Base-by-base conservation (phyloP, 129 eudicot species). In the Sambucus nigra region DNA sequence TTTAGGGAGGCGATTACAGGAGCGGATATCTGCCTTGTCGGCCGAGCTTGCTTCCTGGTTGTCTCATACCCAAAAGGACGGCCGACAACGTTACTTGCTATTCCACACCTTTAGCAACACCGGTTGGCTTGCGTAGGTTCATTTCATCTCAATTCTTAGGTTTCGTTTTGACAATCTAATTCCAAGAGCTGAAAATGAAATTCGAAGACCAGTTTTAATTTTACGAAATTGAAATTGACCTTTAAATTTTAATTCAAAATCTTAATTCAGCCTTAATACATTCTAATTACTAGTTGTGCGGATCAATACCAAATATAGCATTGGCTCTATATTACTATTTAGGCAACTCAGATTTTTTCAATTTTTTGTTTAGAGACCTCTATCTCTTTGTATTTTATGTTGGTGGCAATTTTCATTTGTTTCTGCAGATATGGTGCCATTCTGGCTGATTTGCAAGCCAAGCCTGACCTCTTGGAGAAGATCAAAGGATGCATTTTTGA, bases 71-170 rank as follows among this genome's bases (percentile, higher is more conserved):
- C 65, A 75, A 49, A 68, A 58, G 3, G 84, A 74, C 69, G 88
- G 83, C 22, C 60, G 83, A 9, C 74, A 80, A n/a, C 76, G 99
- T 44, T 59, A 71, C 16, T 65, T 92, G 79, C 21, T 92, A 24
- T 86, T 92, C 55, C 99, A 91, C 47, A 91, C 95, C 6, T 91
- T 91, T 35, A 91, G 99, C 63, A 91, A 76, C 42, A 91, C 99
- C 0, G 99, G 99, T 47, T 91, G 95, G 94, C 87, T 91, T 72
- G 82, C 81, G 91, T 86, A 76, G 83, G 99, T 91, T 60, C 73
- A 38, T 12, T 53, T 31, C 4, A 20, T 61, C 3, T 20, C 19
- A 0, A 23, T 27, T 35, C n/a, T n/a, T n/a, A n/a, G n/a, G n/a
- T n/a, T n/a, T n/a, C n/a, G n/a, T n/a, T n/a, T n/a, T n/a, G n/a